Conservation (phyloP, 305 asterid species). For the Fraxinus platypoda region DNA sequence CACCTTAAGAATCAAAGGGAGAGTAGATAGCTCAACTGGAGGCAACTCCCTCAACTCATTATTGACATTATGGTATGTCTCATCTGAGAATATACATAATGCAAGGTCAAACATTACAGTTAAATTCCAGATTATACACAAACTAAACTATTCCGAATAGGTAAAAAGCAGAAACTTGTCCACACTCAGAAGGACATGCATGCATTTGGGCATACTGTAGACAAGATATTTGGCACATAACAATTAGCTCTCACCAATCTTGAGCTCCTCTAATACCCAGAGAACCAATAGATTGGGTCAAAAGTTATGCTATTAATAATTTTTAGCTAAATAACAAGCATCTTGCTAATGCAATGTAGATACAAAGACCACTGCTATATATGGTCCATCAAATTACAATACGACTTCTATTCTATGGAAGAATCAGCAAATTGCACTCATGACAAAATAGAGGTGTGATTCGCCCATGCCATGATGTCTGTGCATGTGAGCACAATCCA, state of each 20-base stretch:
- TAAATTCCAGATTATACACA: conserved; percentile 9
- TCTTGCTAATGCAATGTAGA: conserved; percentile 3
- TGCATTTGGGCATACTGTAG: not conserved
- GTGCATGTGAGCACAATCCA: not conserved
- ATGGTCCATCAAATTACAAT: not conserved
- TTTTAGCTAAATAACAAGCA: not conserved
- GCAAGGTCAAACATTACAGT: conserved; percentile 26
- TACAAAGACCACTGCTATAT: conserved; percentile 1
- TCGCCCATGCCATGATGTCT: not conserved
- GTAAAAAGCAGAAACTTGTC: not conserved
- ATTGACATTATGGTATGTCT: conserved; percentile 62
- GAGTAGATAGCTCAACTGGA: conserved; percentile 80
- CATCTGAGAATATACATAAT: conserved; percentile 52
- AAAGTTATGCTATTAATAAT: not conserved
- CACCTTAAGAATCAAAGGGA: conserved; percentile 91
- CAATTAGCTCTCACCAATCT: not conserved
- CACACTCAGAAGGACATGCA: not conserved
- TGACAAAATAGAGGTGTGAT: not conserved
- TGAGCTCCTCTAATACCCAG: not conserved
- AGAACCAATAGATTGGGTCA: not conserved
- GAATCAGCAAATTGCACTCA: not conserved
- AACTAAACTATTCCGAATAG: not conserved
- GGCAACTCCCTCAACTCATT: conserved; percentile 91
- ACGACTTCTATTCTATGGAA: not conserved
- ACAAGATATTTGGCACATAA: not conserved